These are phyloP conservation scores for Syzygium aromaticum DNA, from an alignment of 345 rosid species.

Conservation along the genomic window DNA sequence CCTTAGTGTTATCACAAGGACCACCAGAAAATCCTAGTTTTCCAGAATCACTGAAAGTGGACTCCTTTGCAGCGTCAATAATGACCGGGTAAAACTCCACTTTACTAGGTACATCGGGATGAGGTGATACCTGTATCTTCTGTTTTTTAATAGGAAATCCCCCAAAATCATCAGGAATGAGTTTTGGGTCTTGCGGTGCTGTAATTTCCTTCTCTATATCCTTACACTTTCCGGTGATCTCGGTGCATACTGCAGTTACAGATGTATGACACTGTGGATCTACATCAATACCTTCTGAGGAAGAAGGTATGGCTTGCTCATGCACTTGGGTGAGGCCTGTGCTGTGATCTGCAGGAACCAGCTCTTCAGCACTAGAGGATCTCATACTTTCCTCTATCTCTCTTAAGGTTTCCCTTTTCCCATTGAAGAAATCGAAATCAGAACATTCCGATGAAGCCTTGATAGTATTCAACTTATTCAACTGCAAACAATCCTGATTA, in stretches of 20 bases:
- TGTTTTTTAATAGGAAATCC: slow-evolving; percentile 51
- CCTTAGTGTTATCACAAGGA: slow-evolving; percentile 16
- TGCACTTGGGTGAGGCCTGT: slow-evolving; percentile 12
- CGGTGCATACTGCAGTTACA: slow-evolving; percentile 9
- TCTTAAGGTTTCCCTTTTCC: slow-evolving; percentile 21
- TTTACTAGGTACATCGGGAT: neutral
- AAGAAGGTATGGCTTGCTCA: slow-evolving; percentile 7
- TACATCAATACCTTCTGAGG: slow-evolving; percentile 19
- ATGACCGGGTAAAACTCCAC: slow-evolving; percentile 11
- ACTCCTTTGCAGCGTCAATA: slow-evolving; percentile 9
- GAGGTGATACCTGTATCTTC: slow-evolving; percentile 28
- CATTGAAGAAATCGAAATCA: slow-evolving; percentile 12
- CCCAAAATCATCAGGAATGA: slow-evolving; percentile 13
- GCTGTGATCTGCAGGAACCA: slow-evolving; percentile 6
- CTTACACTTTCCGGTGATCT: slow-evolving; percentile 56
- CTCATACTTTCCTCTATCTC: slow-evolving; percentile 22
- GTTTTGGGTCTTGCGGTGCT: slow-evolving; percentile 6
- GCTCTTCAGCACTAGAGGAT: slow-evolving; percentile 22
- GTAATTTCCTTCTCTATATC: slow-evolving; percentile 15
- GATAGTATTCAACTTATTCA: slow-evolving; percentile 16
- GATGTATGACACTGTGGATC: slow-evolving; percentile 24
- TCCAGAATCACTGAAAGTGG: slow-evolving; percentile 12
- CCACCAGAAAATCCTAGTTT: slow-evolving; percentile 13
- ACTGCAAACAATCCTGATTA: slow-evolving; percentile 34
- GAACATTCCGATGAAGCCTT: slow-evolving; percentile 41